Evolutionary conservation across 2,329 filamentous ascomycete species (phyloP).

Genomic region (Penicillium sp.): DNA sequence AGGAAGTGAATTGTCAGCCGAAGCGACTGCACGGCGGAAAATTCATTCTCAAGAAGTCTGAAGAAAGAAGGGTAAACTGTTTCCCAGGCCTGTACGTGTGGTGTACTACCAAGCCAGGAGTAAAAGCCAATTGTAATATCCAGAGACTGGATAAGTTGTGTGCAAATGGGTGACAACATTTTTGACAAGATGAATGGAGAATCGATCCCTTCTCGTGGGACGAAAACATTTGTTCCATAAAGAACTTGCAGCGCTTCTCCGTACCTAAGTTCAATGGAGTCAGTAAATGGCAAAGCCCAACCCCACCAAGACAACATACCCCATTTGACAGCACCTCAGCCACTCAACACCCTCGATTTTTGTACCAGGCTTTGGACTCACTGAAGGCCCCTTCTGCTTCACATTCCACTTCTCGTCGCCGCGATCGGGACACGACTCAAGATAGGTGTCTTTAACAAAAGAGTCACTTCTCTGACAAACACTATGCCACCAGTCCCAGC

Average conservation of each 20-base stretch:
- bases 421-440: background rate
- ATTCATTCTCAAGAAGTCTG: background rate
- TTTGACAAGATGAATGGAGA: constrained; percentile 6
- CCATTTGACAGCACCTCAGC: constrained; percentile 9
- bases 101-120: background rate
- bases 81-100: background rate
- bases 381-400: background rate
- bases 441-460: background rate
- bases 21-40: constrained; percentile 4
- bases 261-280: constrained; percentile 5
- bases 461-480: constrained; percentile 2
- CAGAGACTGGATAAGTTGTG: constrained; percentile 4
- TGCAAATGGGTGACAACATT: constrained; percentile 1
- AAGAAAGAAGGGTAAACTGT: constrained; percentile 7
- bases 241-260: constrained; percentile 7
- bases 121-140: background rate
- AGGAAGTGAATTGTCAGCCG: constrained; percentile 3
- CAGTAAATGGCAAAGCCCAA: background rate
- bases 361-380: background rate
- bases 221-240: constrained; percentile 12
- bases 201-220: constrained; percentile 3
- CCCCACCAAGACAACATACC: background rate
- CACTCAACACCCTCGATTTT: constrained; percentile 63
- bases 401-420: background rate
- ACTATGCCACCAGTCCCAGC: constrained; percentile 1